These are phyloP conservation scores for Paulownia fortunei DNA, from an alignment of 257 asterid species.

Conservation along the genomic window DNA sequence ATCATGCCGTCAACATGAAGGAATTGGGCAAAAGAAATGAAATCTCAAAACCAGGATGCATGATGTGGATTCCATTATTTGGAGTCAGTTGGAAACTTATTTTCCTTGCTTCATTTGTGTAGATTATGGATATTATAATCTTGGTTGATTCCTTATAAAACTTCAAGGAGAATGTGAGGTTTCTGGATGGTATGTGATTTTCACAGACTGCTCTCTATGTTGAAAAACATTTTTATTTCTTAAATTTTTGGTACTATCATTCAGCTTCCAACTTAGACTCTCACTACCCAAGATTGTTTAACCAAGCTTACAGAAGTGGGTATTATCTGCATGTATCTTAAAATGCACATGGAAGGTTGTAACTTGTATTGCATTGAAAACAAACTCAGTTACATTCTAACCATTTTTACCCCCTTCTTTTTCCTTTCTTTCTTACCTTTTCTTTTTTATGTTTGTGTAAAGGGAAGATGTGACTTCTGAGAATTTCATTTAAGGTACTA, in stretches of 20 bases:
- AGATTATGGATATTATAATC: neutral
- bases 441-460: neutral
- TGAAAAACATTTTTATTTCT: neutral
- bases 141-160: neutral
- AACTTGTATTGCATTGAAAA: neutral
- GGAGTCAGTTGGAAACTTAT: neutral
- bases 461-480: neutral
- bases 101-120: neutral
- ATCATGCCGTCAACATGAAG: constrained; percentile 16
- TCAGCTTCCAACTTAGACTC: neutral
- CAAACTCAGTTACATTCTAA: neutral
- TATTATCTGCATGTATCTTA: neutral
- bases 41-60: neutral
- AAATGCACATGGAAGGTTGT: neutral
- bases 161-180: neutral
- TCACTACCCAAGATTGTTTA: neutral
- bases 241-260: neutral
- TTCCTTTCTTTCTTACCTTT: neutral
- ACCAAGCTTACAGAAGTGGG: neutral
- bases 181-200: neutral
- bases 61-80: constrained; percentile 1
- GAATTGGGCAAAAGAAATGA: constrained; percentile 20
- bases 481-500: neutral
- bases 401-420: neutral
- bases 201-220: neutral